Percentiles rank a stretch among this genome's conserved stretches.
Conservation (phyloP, 2,329 filamentous ascomycete species). For the Aspergillus floridensis region DNA sequence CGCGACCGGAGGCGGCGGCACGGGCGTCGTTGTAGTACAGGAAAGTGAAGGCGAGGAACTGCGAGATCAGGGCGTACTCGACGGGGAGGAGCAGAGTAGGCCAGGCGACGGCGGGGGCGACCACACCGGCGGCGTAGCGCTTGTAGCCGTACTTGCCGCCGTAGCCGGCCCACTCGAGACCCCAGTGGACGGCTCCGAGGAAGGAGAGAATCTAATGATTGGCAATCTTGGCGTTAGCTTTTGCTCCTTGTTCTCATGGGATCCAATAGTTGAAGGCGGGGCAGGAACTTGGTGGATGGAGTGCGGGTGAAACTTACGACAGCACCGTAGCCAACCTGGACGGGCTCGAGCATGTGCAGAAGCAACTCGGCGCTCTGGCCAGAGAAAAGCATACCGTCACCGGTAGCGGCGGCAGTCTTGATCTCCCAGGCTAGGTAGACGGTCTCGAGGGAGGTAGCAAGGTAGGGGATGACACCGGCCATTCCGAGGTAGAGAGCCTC, state of each 20-base stretch:
- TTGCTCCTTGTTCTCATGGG: not conserved
- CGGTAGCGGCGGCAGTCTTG: conserved; percentile 63
- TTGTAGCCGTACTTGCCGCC: conserved; percentile 67
- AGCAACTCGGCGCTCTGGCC: conserved; percentile 69
- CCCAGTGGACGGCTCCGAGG: conserved; percentile 91
- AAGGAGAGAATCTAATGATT: conserved; percentile 75
- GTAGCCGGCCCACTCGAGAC: conserved; percentile 76
- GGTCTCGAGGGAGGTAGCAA: conserved; percentile 78
- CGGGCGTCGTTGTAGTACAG: conserved; percentile 82
- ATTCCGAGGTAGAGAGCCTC: conserved; percentile 68
- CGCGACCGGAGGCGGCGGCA: conserved; percentile 71
- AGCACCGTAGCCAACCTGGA: conserved; percentile 89
- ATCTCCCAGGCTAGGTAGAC: conserved; percentile 80
- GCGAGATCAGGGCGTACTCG: conserved; percentile 79
- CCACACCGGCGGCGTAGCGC: conserved; percentile 79
- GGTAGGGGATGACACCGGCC: conserved; percentile 79
- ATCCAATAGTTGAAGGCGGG: not conserved
- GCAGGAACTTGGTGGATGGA: not conserved
- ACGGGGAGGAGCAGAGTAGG: conserved; percentile 80
- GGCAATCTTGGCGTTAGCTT: not conserved
- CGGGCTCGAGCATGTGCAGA: conserved; percentile 73
- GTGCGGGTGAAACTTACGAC: conserved; percentile 55
- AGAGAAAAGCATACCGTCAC: conserved; percentile 63
- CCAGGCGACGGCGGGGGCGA: conserved; percentile 80
- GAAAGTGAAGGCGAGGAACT: conserved; percentile 80